These are phyloP conservation scores for Erysimum cheiranthoides DNA, from an alignment of 345 rosid genomes.

Conservation along the genomic window DNA sequence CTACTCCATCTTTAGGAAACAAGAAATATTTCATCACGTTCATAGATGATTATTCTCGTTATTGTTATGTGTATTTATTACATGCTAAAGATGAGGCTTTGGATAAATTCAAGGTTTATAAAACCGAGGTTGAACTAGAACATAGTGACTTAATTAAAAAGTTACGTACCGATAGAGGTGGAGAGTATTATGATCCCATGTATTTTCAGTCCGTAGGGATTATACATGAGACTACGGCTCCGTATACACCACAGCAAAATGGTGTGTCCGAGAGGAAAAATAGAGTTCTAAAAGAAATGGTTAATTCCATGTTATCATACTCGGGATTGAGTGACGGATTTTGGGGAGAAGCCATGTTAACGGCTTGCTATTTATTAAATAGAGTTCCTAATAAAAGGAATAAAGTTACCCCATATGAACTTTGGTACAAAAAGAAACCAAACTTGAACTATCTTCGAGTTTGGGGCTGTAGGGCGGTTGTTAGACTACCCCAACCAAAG, in stretches of 20 bases:
- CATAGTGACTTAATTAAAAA: not conserved
- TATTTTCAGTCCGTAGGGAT: not conserved
- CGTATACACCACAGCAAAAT: constrained; percentile 16
- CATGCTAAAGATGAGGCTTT: not conserved
- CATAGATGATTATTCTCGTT: not conserved
- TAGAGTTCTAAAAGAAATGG: constrained; percentile 1
- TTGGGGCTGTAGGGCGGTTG: not conserved
- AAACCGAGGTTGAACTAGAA: not conserved
- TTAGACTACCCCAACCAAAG: not conserved
- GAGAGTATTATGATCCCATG: not conserved
- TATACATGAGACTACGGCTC: constrained; percentile 13
- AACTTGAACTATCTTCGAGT: not conserved
- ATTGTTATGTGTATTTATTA: not conserved
- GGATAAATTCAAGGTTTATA: not conserved
- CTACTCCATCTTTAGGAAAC: not conserved
- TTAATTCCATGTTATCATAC: constrained; percentile 4
- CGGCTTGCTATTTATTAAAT: not conserved
- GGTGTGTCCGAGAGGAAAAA: constrained; percentile 14
- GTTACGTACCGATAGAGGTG: constrained; percentile 3
- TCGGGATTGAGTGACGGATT: not conserved
- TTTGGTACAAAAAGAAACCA: not conserved
- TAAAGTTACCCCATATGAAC: not conserved
- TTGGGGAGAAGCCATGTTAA: not conserved
- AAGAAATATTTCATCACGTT: not conserved
- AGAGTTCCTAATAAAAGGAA: not conserved